Base-by-base conservation (phyloP, 257 asterid genomes). In the Gardenia jasminoides region DNA sequence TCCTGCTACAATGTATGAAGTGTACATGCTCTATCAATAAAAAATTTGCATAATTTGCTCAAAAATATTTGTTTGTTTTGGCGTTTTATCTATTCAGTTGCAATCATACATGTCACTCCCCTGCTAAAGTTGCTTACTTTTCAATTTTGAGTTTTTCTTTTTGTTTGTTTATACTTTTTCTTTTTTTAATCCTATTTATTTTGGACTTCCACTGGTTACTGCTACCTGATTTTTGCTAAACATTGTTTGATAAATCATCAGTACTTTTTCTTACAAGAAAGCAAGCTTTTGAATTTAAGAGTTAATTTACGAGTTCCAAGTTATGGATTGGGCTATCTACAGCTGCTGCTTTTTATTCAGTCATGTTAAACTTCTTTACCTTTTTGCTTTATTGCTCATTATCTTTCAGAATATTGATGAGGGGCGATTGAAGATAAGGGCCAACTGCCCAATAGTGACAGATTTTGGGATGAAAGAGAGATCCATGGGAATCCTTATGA, bases 401-500 rank as follows among this genome's bases (percentile, higher is more conserved):
- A 36, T 52, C 64, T 80, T 75, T 67, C 92, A 96, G 99, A 92
- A 84, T 84, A 93, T 96, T 76, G 99, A 96, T 78, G 97, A 92
- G 62, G 96, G 97, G 20, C 84, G 99, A 73, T 78, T 96, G 81
- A 93, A 90, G 81, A 93, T 96, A 97, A 91, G 88, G 88, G 85
- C 88, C 43, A 89, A 93, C 83, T 96, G 99, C 78, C 99, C 99
- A 58, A 84, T 92, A 78, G 97, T 93, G 72, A 96, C 93, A 80
- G 99, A 96, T 89, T 97, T 92, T 47, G 96, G 94, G 79, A 89
- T 96, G 93, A 96, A 91, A 88, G 97, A 93, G 88, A 91, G 86
- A 82, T 91, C 98, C 77, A 36, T 92, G 83, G 86, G 81, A 88
- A 83, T 85, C 83, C 94, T 96, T 52, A 92, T 90, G 99, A 82